These are phyloP conservation scores for Phanerodontia chrysosporium DNA, from an alignment of 768 basidiomycete species.

Conservation along the genomic window DNA sequence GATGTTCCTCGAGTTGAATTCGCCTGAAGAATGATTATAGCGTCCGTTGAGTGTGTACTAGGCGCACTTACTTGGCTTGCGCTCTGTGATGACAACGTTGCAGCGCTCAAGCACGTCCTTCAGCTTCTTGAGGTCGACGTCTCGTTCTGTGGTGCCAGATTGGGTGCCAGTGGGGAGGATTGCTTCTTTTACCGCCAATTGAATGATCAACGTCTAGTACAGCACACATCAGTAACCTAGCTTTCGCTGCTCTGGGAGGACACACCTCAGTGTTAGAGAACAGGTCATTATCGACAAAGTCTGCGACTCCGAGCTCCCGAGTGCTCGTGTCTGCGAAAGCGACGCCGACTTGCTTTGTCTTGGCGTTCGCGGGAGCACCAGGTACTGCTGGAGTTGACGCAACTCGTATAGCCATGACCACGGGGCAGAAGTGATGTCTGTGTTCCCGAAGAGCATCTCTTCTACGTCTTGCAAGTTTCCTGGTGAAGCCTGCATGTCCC, in stretches of 20 bases:
- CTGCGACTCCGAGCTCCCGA: conserved; percentile 81
- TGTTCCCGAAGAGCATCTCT: conserved; percentile 66
- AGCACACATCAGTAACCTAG: background rate
- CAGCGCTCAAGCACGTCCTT: conserved; percentile 86
- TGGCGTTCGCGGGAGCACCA: conserved; percentile 42
- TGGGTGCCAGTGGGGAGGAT: conserved; percentile 74
- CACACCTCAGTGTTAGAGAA: conserved; percentile 92
- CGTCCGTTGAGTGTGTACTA: too few species aligned
- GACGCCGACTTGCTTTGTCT: conserved; percentile 71
- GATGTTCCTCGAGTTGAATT: conserved; percentile 78
- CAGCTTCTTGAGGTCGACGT: conserved; percentile 85
- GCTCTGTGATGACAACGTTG: conserved; percentile 84
- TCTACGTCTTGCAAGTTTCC: conserved; percentile 60
- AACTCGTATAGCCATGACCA: conserved; percentile 86
- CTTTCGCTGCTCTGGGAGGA: background rate
- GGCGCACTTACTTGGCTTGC: conserved; percentile 67
- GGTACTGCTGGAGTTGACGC: conserved; percentile 45
- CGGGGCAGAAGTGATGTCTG: conserved; percentile 81
- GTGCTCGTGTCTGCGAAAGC: conserved; percentile 90
- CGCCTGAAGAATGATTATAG: conserved; percentile 53
- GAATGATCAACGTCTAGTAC: conserved; percentile 83
- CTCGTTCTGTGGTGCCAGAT: conserved; percentile 70
- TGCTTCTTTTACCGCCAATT: conserved; percentile 96
- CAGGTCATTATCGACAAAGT: conserved; percentile 91
- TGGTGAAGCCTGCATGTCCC: conserved; percentile 54